Evolutionary conservation across 129 eudicot genomes (phyloP), one percentile per base, ranked within the genome.

Genomic region (carrot (Daucus carota)): DNA sequence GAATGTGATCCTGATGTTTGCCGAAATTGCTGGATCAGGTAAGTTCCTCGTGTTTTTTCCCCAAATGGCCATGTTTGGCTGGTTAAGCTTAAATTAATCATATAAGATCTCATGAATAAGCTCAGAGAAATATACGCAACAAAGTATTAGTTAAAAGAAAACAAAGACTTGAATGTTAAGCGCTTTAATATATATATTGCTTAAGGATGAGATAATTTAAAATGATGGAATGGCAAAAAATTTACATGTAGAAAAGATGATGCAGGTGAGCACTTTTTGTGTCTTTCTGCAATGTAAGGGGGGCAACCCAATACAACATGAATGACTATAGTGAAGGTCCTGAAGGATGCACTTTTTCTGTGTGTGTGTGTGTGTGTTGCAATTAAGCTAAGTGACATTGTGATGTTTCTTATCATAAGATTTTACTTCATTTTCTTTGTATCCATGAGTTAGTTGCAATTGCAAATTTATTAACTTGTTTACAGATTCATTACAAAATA

Each of bases 1-100:
- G 99, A 95, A 79, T 95, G 99, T 83, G 99, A 95, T 80, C 99
- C 99, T 15, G 99, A 95, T 83, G 97, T 95, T 70, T 95, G 99
- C 87, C 85, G 97, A 57, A 95, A 95, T 85, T 95, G 99, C 87
- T 95, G 99, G 99, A 92, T 95, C 73, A 83, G 97, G 99, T 92
- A 75, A 83, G 50, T 57, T 57, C 1, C 31, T 5, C 31, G 0
- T 57, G 31, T 24, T 57, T 14, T 57, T 3, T 57, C 24, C 15
- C 65, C 29, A 57, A 2, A 20, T 10, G 31, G 15, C 13, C 65
- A 20, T 57, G 65, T 57, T 57, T 57, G 14, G n/a, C 65, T 57
- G 14, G 31, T n/a, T 57, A 57, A n/a, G 65, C 65, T n/a, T 24
- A 54, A 24, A 54, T 8, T 54, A 54, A 54, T n/a, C 20, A 54